Conservation (phyloP, 345 rosid genomes). For the Syzygium oleosum region DNA sequence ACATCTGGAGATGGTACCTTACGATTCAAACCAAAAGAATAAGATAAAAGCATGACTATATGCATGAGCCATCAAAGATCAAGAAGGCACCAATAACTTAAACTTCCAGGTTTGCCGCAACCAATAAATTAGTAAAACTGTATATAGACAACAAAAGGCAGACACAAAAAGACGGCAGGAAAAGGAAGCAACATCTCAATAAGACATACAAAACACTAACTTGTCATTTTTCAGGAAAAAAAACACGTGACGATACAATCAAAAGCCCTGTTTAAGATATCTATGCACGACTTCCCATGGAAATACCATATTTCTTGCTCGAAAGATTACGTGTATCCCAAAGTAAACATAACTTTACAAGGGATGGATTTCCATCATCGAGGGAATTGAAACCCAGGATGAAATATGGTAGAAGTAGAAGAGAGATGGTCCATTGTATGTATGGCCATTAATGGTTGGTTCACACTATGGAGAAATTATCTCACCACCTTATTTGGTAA, state of each 20-base stretch:
- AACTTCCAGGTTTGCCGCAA: neutral
- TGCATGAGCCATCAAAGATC: neutral
- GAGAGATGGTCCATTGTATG: neutral
- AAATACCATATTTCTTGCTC: neutral
- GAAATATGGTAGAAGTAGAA: neutral
- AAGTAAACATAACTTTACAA: neutral
- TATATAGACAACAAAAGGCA: neutral
- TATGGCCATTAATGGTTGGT: neutral
- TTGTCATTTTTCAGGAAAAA: neutral
- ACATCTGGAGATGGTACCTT: slow-evolving; percentile 27
- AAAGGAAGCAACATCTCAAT: neutral
- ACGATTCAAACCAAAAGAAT: slow-evolving; percentile 3
- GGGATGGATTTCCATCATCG: neutral
- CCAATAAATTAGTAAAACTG: neutral
- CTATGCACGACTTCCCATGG: neutral
- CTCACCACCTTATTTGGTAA: neutral
- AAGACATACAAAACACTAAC: neutral
- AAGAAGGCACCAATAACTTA: neutral
- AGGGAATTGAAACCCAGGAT: neutral
- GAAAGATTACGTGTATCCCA: neutral
- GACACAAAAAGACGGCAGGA: neutral
- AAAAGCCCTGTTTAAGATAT: neutral
- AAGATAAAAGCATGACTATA: neutral
- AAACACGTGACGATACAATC: neutral
- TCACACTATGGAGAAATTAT: no score